Base-by-base conservation (phyloP, 495 filamentous ascomycete genomes). In the Hypomontagnella submonticulosa region DNA sequence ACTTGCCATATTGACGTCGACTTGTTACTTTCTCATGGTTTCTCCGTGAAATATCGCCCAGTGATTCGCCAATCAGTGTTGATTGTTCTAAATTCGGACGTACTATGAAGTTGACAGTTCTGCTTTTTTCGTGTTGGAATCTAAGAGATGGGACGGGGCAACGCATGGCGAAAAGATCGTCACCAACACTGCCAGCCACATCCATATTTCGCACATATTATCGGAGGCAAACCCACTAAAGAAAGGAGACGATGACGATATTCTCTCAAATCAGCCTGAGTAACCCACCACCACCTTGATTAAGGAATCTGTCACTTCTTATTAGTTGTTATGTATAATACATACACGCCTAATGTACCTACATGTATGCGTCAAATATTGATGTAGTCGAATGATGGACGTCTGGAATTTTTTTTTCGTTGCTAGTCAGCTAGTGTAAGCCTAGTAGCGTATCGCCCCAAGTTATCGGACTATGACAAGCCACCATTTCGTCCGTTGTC, bases 131-230 rank as follows among this genome's bases (percentile, higher is more conserved):
- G 65, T 68, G 33, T 60, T 68, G 42, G 54, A 59, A 68, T 51
- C 23, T 43, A 19, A 11, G n/a, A 57, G 53, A 63, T 54, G 42
- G 55, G 49, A 59, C 13, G 19, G 19, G 54, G 59, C 48, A 49
- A 57, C 50, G 60, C 50, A 69, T 69, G 66, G 66, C 66, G 38
- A 60, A 56, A 60, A 60, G 66, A 69, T 69, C 66, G 60, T 59
- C 66, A 60, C 49, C 19, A 55, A 48, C 43, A 63, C 48, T 47
- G 54, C 66, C 50, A 64, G 60, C 59, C 60, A 69, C 49, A 10
- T 20, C 42, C 49, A 68, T 37, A 60, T 41, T 56, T 63, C 50
- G 53, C 38, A 63, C 55, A 63, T 63, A 63, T 49, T 43, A 53
- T 58, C 55, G 38, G 41, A 38, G 7, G 49, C 19, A 68, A 53